Conservation (phyloP, 2,329 filamentous ascomycete species). For the Lomentospora prolificans region DNA sequence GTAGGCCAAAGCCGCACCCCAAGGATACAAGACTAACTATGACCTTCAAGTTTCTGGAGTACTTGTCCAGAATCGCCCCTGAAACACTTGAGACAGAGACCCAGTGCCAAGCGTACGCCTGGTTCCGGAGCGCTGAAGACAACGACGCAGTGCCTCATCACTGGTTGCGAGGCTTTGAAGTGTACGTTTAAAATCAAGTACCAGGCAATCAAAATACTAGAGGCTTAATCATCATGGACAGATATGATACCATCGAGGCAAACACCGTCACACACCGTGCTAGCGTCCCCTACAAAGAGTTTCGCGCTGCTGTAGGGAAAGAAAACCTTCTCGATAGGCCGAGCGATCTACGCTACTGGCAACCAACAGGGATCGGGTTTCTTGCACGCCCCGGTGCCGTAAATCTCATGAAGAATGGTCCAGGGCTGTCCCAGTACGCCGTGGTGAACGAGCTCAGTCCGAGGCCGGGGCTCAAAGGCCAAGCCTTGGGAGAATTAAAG, state of each 20-base stretch:
- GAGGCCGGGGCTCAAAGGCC: neutral
- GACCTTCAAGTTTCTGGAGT: slow-evolving; percentile 12
- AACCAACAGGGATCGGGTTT: slow-evolving; percentile 11
- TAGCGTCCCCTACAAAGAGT: slow-evolving; percentile 11
- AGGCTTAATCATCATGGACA: neutral
- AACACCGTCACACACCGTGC: slow-evolving; percentile 10
- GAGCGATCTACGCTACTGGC: slow-evolving; percentile 12
- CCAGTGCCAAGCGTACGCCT: slow-evolving; percentile 10
- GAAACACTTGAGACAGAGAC: slow-evolving; percentile 8
- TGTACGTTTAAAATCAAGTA: slow-evolving; percentile 7
- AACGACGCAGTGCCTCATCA: slow-evolving; percentile 12
- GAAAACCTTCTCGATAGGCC: slow-evolving; percentile 11
- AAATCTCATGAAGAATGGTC: slow-evolving; percentile 7
- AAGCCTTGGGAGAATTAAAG: neutral
- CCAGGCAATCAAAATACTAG: neutral
- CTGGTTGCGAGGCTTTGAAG: slow-evolving; percentile 12
- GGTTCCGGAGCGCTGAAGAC: slow-evolving; percentile 13
- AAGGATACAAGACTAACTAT: no score
- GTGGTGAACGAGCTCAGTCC: slow-evolving; percentile 8
- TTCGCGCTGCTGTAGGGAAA: slow-evolving; percentile 10
- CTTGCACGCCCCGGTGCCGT: neutral
- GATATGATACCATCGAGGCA: slow-evolving; percentile 7
- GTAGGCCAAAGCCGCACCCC: no score
- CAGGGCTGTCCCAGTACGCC: neutral
- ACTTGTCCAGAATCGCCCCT: slow-evolving; percentile 10